Conservation (phyloP, 306 rosid species). For the Potentilla sterilis region DNA sequence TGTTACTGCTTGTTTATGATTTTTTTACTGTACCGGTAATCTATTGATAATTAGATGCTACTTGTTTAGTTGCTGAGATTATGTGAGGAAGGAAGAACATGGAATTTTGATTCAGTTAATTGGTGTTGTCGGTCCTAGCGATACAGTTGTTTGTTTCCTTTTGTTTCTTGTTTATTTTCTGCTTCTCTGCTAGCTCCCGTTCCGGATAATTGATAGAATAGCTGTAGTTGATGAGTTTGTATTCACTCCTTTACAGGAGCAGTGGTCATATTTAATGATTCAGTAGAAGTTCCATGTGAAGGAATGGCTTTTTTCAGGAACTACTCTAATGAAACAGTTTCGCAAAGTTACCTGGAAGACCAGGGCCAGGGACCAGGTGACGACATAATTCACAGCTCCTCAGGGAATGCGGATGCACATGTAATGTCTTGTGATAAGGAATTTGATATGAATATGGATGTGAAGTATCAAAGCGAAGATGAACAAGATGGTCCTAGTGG, state of each 20-base stretch:
- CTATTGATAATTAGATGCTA: background rate
- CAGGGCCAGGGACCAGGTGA: constrained; percentile 57
- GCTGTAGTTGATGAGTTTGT: constrained; percentile 21
- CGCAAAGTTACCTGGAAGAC: constrained; percentile 66
- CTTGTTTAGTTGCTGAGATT: constrained; percentile 24
- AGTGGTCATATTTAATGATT: constrained; percentile 29
- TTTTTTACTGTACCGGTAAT: constrained; percentile 23
- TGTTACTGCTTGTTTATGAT: constrained; percentile 11
- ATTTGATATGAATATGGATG: constrained; percentile 77
- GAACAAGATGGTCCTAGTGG: constrained; percentile 56
- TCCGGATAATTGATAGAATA: constrained; percentile 24
- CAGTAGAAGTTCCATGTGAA: constrained; percentile 45
- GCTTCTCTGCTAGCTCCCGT: constrained; percentile 33
- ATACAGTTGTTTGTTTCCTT: background rate
- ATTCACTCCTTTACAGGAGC: constrained; percentile 23
- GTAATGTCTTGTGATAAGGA: constrained; percentile 70
- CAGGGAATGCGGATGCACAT: constrained; percentile 58
- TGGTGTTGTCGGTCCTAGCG: background rate
- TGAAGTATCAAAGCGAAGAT: constrained; percentile 68
- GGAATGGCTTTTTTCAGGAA: constrained; percentile 88
- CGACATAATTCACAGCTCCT: constrained; percentile 48
- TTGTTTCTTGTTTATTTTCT: constrained; percentile 10
- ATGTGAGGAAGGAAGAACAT: background rate
- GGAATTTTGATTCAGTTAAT: constrained; percentile 11
- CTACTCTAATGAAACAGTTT: constrained; percentile 64